Base-by-base conservation (phyloP, 176 grass and related monocot species). In the Triticum monococcum region DNA sequence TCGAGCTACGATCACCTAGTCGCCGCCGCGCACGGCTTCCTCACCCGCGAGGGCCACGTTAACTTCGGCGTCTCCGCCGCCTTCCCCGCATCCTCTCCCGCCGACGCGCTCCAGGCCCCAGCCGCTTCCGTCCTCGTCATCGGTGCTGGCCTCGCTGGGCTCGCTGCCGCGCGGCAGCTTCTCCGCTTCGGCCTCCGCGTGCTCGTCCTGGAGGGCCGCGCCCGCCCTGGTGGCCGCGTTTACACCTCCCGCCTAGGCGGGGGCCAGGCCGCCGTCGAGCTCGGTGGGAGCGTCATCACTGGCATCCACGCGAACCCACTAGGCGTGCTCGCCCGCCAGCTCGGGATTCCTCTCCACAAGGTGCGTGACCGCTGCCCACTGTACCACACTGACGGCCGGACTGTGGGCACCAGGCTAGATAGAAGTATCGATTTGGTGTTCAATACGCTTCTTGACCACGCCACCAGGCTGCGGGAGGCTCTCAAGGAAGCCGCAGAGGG, bases 251-350 rank as follows among this genome's bases (percentile, higher is more conserved):
- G 62, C 68, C 88, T 95, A 4, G 79, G 75, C 4, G 90, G 10
- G 8, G 84, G n/a, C 4, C 70, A 74, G 45, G 91, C 94, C n/a
- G 78, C 83, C 57, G 86, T 95, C 24, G 96, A 98, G 75, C 93
- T 98, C 1, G 96, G 96, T 12, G 96, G 96, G 8, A 98, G 93
- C 81, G 90, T 98, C 28, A 98, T 98, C 63, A 98, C 96, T 4
- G 96, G 96, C 36, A 93, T 98, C 84, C 96, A 98, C 72, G 93
- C 96, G 35, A 98, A 98, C 25, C 96, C 96, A 36, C 90, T 98
- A 11, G 96, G 96, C 7, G 96, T 98, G 46, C 88, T 98, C 32
- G 90, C 93, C 14, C 83, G 96, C 81, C 96, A 98, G 91, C 89
- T 98, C 16, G 91, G 91, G 9, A 79, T 92, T 12, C 96, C 93